Evolutionary conservation across 179 eudicot genomes (phyloP), one percentile per base, ranked within the genome.

Genomic region (Carnegiea gigantea): DNA sequence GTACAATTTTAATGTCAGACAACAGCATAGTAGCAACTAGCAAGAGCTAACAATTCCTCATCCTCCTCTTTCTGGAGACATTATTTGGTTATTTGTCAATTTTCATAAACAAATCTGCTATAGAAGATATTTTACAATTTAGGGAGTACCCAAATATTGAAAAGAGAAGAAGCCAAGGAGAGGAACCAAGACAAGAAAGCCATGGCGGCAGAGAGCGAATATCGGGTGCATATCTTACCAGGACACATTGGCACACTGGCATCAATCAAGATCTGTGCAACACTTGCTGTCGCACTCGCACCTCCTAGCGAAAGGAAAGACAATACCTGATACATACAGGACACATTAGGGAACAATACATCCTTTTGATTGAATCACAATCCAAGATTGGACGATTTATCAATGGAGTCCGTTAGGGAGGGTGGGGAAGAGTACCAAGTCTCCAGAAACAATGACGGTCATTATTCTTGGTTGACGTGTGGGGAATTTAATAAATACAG

Each of bases 101-200:
- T 54, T 54, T 67, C 43, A 54, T 33, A 44, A 49, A 28, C 49
- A 40, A 44, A 77, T 13, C 71, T 43, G 46, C 9, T 17, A 23
- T 60, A 21, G 60, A 23, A 0, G 30, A 44, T 53, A 33, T 17
- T 33, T 64, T 83, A 88, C 60, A 88, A 78, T 70, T 73, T 84
- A 1, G 97, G 92, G 71, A 95, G 98, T 76, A 92, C 86, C 98
- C 98, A 95, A 23, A 93, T 82, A 79, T 95, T 95, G 82, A 92
- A 91, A 82, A 95, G 95, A 57, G 94, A 91, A 6, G 98, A 92
- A 5, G 94, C 90, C 38, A 92, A 74, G 1, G 93, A 92, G 44
- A 95, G 77, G 73, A 86, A 90, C 94, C 98, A 95, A 62, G 95
- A 89, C 87, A 93, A 86, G 88, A 93, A 93, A 44, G 98, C 92